These are phyloP conservation scores for Fusarium sp. DNA, from an alignment of 2,329 filamentous ascomycete genomes.

Conservation along the genomic window DNA sequence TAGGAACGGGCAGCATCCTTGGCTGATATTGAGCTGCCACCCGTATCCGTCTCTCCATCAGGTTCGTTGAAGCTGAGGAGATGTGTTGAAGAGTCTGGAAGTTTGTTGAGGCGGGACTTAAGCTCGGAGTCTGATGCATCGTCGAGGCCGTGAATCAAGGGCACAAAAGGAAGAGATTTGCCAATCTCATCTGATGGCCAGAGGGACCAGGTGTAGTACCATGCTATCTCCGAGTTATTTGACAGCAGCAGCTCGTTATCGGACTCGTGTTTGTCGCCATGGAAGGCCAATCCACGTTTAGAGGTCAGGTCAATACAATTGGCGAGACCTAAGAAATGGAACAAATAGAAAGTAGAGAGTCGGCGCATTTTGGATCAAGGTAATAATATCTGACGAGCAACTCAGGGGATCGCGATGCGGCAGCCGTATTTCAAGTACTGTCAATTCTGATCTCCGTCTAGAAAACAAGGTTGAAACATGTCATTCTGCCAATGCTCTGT, in stretches of 20 bases:
- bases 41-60: constrained; percentile 53
- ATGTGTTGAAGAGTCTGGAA: constrained; percentile 52
- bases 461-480: constrained; percentile 27
- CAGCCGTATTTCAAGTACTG: background rate
- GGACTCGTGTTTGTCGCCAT: constrained; percentile 41
- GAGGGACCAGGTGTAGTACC: constrained; percentile 59
- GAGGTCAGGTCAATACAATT: constrained; percentile 24
- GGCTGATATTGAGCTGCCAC: constrained; percentile 54
- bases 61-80: constrained; percentile 58
- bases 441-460: background rate
- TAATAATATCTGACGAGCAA: background rate
- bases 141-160: constrained; percentile 53
- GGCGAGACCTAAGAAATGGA: constrained; percentile 4
- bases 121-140: constrained; percentile 47
- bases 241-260: constrained; percentile 53
- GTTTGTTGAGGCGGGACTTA: constrained; percentile 37
- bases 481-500: constrained; percentile 1
- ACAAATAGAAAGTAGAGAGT: background rate
- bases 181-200: constrained; percentile 43
- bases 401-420: background rate
- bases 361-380: constrained; percentile 17
- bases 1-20: constrained; percentile 54
- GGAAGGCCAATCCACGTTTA: constrained; percentile 42
- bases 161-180: constrained; percentile 50
- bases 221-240: constrained; percentile 51